phyloP scores from a whole-genome alignment of 1,284 basidiomycete species.

The Afroboletus lepidellus region DNA sequence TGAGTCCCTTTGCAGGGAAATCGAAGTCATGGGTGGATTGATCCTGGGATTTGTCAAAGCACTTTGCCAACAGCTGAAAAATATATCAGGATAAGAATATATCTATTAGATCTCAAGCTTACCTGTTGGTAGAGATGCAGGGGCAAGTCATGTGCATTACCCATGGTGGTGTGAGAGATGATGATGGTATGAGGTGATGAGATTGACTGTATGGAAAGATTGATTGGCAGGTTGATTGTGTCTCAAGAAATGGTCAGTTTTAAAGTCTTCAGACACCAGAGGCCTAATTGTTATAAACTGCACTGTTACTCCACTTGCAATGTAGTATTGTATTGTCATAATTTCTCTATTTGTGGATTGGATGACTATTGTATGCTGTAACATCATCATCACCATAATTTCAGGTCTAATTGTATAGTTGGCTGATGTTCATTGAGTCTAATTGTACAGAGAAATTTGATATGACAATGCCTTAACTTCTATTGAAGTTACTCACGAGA shows the following conservation, averaged over 20 bases:
- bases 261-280: not conserved
- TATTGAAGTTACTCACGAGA: not conserved
- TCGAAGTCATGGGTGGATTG: not conserved
- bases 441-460: not conserved
- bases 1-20: not conserved
- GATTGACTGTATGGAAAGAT: not conserved
- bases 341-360: too few species aligned
- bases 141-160: not conserved
- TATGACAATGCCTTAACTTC: not conserved
- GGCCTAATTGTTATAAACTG: not conserved
- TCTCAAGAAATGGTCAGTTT: not conserved
- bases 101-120: not conserved
- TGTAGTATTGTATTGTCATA: too few species aligned
- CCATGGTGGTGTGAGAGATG: not conserved
- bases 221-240: not conserved
- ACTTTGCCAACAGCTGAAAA: not conserved
- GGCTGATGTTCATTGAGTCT: not conserved
- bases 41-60: not conserved
- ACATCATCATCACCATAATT: not conserved
- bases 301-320: not conserved
- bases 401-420: not conserved
- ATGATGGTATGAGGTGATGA: not conserved
- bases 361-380: not conserved
- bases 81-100: not conserved
- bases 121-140: not conserved